Evolutionary conservation across 129 eudicot species (phyloP).

Genomic region (Pseudognaphalium luteoalbum): DNA sequence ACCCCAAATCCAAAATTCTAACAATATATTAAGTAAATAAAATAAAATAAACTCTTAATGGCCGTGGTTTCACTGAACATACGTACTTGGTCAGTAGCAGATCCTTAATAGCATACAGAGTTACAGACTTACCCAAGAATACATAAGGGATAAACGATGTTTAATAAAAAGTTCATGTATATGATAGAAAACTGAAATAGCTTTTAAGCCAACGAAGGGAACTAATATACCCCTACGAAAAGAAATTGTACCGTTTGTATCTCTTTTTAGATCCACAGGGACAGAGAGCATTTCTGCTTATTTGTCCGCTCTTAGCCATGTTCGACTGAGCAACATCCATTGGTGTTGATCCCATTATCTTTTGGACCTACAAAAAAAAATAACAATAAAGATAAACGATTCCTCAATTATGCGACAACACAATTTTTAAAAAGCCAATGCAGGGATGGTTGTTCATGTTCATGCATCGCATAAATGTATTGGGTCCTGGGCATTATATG

Average conservation of each 20-base stretch:
- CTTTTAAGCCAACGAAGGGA: neutral
- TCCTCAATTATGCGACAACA: slow-evolving; percentile 1
- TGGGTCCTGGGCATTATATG: neutral
- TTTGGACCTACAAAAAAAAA: slow-evolving; percentile 63
- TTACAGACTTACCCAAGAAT: neutral
- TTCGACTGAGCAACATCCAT: slow-evolving; percentile 81
- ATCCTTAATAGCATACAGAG: neutral
- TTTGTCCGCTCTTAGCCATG: slow-evolving; percentile 94
- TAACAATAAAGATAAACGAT: slow-evolving; percentile 17
- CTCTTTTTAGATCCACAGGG: slow-evolving; percentile 94
- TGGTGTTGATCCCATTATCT: slow-evolving; percentile 90
- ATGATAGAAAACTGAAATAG: neutral
- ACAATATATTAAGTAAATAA: no score
- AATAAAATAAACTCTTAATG: neutral
- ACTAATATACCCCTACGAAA: slow-evolving; percentile 8
- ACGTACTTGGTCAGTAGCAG: neutral
- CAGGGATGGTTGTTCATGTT: neutral
- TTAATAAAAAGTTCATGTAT: neutral
- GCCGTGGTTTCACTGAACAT: neutral
- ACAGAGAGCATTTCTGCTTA: slow-evolving; percentile 85
- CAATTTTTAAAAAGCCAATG: neutral
- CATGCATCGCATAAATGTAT: neutral
- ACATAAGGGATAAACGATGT: neutral
- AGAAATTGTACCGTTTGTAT: slow-evolving; percentile 66
- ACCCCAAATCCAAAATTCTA: neutral